phyloP scores from a whole-genome alignment of 192 early-diverging fungal species.

The Phycomyces nitens region DNA sequence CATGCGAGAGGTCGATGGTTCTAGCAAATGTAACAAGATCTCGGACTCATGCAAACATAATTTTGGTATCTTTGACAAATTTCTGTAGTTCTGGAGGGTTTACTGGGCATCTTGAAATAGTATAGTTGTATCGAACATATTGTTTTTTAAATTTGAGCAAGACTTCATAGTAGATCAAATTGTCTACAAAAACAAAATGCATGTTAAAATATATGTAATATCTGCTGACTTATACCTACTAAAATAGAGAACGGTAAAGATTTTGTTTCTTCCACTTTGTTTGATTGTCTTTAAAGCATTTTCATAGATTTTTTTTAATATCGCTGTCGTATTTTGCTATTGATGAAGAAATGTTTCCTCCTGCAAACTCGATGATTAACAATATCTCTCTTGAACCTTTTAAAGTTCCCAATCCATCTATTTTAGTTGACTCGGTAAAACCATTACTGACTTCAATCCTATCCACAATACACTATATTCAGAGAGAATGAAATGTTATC shows the following conservation, averaged over 20 bases:
- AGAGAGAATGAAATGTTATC: conserved; percentile 13
- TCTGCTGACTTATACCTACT: conserved; percentile 13
- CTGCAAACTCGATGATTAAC: conserved; percentile 17
- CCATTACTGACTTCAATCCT: conserved; percentile 7
- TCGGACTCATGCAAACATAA: conserved; percentile 12
- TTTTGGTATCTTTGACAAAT: conserved; percentile 11
- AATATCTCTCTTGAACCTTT: conserved; percentile 2
- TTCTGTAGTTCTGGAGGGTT: conserved; percentile 17
- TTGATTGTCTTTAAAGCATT: conserved; percentile 19
- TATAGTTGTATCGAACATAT: conserved; percentile 16
- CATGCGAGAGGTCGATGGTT: too few relatives aligned
- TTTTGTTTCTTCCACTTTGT: conserved; percentile 16
- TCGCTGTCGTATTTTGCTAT: conserved; percentile 11
- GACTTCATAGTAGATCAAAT: conserved; percentile 8
- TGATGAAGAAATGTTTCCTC: conserved; percentile 4
- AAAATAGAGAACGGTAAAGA: conserved; percentile 14
- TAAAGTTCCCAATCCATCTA: neutral
- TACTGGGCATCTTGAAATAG: conserved; percentile 9
- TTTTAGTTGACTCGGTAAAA: conserved; percentile 4
- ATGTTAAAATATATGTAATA: conserved; percentile 12
- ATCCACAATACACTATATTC: conserved; percentile 6
- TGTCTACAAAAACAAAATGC: conserved; percentile 12
- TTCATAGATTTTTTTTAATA: conserved; percentile 9
- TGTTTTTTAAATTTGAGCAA: conserved; percentile 12
- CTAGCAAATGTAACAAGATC: conserved; percentile 9